phyloP scores from a whole-genome alignment of 2,329 filamentous ascomycete genomes.

The Diaporthe sp. region DNA sequence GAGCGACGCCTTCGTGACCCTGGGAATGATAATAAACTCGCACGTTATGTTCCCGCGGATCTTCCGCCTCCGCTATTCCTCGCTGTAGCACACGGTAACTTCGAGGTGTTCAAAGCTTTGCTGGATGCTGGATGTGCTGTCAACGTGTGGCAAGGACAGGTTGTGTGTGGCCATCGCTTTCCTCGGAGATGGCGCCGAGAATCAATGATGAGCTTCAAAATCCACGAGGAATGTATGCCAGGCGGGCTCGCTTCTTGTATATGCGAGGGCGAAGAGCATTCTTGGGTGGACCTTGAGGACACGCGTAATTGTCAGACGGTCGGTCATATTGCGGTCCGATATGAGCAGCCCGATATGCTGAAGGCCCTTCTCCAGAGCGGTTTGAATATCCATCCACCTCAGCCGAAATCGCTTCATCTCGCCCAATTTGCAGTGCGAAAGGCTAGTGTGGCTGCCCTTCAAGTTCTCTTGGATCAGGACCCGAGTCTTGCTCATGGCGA shows the following conservation, averaged over 20 bases:
- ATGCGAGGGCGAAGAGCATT: neutral
- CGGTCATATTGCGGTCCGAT: neutral
- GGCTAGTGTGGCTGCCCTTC: neutral
- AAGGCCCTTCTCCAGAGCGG: neutral
- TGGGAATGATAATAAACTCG: neutral
- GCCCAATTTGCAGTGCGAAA: neutral
- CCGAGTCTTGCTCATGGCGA: neutral
- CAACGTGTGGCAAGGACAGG: neutral
- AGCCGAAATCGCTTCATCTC: neutral
- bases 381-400: neutral
- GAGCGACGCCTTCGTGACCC: neutral
- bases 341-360: neutral
- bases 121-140: neutral
- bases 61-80: neutral
- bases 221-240: neutral
- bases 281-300: too few species aligned
- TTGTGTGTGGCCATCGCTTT: neutral
- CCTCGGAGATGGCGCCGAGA: neutral
- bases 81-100: neutral
- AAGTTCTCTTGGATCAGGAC: neutral
- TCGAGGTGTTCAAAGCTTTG: neutral
- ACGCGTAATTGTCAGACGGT: neutral
- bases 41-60: neutral
- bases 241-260: neutral
- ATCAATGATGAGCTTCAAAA: neutral